Evolutionary conservation across 306 rosid species (phyloP).

Genomic region (Trifolium pratense): DNA sequence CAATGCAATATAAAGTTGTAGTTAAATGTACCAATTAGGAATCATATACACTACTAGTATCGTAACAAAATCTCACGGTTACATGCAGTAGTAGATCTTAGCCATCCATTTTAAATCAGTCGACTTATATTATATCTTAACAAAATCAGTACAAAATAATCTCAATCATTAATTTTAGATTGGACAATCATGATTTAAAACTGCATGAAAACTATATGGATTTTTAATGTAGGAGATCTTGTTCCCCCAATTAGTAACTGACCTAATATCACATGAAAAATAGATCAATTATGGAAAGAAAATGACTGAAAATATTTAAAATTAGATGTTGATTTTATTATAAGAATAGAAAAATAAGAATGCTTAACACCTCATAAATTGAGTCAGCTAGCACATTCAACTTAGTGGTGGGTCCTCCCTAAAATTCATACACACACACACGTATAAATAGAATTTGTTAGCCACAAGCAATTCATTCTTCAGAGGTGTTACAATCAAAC

Average conservation of each 20-base stretch:
- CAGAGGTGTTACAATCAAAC: constrained; percentile 15
- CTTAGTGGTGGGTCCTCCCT: constrained; percentile 44
- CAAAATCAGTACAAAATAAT: no score
- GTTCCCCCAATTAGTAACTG: neutral
- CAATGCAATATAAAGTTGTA: neutral
- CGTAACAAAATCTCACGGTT: no score
- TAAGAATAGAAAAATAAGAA: constrained; percentile 22
- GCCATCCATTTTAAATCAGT: no score
- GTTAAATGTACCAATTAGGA: neutral
- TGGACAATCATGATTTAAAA: no score
- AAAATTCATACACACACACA: neutral
- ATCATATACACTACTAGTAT: no score
- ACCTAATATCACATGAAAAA: neutral
- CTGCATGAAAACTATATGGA: no score
- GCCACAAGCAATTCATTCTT: constrained; percentile 22
- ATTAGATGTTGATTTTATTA: neutral
- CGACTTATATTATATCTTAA: no score
- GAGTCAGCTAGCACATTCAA: constrained; percentile 41
- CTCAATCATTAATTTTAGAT: no score
- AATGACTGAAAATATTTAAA: constrained; percentile 18
- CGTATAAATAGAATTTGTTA: constrained; percentile 20
- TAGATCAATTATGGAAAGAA: constrained; percentile 31
- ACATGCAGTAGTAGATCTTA: no score
- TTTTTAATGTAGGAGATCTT: no score
- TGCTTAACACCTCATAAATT: constrained; percentile 46